These are phyloP conservation scores for Xylaria polymorpha DNA, from an alignment of 2,329 filamentous ascomycete species.

Conservation along the genomic window DNA sequence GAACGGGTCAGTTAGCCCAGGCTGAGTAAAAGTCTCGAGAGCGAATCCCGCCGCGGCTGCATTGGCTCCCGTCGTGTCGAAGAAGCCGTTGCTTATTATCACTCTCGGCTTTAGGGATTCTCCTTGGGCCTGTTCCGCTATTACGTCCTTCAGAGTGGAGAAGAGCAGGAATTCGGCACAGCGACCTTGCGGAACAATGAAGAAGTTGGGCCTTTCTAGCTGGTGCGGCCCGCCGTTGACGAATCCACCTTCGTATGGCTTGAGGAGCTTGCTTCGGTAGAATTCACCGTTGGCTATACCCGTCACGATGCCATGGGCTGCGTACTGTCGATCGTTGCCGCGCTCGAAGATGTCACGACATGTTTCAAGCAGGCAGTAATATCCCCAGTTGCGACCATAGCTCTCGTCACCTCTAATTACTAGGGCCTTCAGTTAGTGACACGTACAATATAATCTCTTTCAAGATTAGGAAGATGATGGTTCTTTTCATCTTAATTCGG, in stretches of 20 bases:
- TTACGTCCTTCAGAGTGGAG: constrained; percentile 33
- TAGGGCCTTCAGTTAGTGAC: constrained; percentile 16
- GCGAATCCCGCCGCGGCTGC: constrained; percentile 37
- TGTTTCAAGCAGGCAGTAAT: constrained; percentile 44
- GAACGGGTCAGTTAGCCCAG: constrained; percentile 34
- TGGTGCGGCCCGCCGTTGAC: constrained; percentile 41
- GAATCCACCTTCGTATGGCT: constrained; percentile 35
- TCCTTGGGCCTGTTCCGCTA: background rate
- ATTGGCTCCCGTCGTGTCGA: constrained; percentile 44
- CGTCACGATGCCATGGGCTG: constrained; percentile 22
- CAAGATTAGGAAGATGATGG: background rate
- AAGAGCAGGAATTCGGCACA: constrained; percentile 44
- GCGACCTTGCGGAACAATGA: constrained; percentile 44
- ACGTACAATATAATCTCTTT: background rate
- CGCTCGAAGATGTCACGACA: constrained; percentile 45
- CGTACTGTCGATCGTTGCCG: constrained; percentile 31
- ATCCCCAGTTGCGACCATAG: constrained; percentile 46
- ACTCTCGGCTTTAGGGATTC: background rate
- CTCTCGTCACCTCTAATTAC: constrained; percentile 46
- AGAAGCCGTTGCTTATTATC: constrained; percentile 44
- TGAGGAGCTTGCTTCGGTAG: constrained; percentile 33
- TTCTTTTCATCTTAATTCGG: background rate
- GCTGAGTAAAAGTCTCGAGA: constrained; percentile 39
- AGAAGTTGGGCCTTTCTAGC: constrained; percentile 41
- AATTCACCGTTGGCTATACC: constrained; percentile 30